Percentiles rank a stretch among this genome's conserved stretches.
Evolutionary conservation across 2,329 filamentous ascomycete genomes (phyloP).

Genomic region (Pseudogymnoascus sp.): DNA sequence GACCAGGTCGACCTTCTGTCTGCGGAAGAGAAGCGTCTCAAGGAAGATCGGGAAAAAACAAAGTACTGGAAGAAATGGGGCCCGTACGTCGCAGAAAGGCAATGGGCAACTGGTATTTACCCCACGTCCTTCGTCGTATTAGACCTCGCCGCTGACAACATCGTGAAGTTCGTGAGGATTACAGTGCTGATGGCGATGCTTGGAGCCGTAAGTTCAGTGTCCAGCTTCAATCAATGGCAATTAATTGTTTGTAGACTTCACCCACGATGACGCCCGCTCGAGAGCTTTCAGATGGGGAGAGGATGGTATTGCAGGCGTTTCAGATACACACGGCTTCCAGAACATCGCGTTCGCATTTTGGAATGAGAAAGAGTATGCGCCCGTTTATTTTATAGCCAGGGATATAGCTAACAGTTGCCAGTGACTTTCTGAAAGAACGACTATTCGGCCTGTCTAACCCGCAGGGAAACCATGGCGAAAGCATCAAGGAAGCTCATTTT

Average conservation of each 20-base stretch:
- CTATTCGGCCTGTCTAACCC: slow-evolving; percentile 93
- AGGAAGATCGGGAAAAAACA: slow-evolving; percentile 71
- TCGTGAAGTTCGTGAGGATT: slow-evolving; percentile 76
- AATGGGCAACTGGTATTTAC: slow-evolving; percentile 80
- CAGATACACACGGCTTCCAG: slow-evolving; percentile 81
- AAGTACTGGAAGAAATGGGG: slow-evolving; percentile 99
- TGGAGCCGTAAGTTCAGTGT: slow-evolving; percentile 72
- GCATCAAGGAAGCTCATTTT: slow-evolving; percentile 93
- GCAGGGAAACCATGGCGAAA: slow-evolving; percentile 95
- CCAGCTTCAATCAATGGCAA: slow-evolving; percentile 10
- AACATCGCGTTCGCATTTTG: slow-evolving; percentile 96
- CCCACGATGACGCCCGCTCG: slow-evolving; percentile 84
- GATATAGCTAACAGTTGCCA: slow-evolving; percentile 40
- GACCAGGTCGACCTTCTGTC: slow-evolving; percentile 83
- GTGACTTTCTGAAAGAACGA: slow-evolving; percentile 88
- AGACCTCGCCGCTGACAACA: slow-evolving; percentile 13
- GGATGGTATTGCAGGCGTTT: slow-evolving; percentile 93
- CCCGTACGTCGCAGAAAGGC: slow-evolving; percentile 84
- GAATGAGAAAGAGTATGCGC: slow-evolving; percentile 85
- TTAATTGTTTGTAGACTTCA: slow-evolving; percentile 62
- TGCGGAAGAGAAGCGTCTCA: slow-evolving; percentile 83
- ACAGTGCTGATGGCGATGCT: slow-evolving; percentile 80
- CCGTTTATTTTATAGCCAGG: background rate
- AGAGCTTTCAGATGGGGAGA: slow-evolving; percentile 93
- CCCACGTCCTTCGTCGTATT: background rate